phyloP scores from a whole-genome alignment of 2,329 filamentous ascomycete genomes.

The Exophiala aquamarina region DNA sequence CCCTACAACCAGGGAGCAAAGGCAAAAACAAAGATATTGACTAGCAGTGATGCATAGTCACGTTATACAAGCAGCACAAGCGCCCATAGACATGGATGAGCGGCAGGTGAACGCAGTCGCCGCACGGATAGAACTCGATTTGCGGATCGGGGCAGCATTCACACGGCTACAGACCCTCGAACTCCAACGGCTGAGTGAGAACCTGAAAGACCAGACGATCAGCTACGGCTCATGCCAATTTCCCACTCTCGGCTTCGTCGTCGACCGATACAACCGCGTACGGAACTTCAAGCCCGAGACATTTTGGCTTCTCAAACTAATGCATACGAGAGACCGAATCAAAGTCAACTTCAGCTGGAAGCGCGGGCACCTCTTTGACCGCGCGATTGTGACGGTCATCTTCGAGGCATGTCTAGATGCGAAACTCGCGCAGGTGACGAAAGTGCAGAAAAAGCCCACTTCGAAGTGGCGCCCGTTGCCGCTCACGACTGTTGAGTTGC shows the following conservation, averaged over 20 bases:
- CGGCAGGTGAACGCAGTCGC: constrained; percentile 83
- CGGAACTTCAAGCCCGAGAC: constrained; percentile 88
- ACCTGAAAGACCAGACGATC: constrained; percentile 64
- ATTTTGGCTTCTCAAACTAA: constrained; percentile 90
- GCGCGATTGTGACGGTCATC: constrained; percentile 74
- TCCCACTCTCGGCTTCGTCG: constrained; percentile 92
- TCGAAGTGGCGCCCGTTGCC: constrained; percentile 93
- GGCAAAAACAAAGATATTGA: too few relatives aligned
- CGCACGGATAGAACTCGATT: constrained; percentile 86
- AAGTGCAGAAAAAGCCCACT: constrained; percentile 86
- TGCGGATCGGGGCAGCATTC: constrained; percentile 89
- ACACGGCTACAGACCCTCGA: constrained; percentile 82
- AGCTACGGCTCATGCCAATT: constrained; percentile 97
- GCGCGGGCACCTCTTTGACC: constrained; percentile 81
- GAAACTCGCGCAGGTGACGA: constrained; percentile 74
- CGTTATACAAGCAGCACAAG: constrained; percentile 77
- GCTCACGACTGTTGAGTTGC: constrained; percentile 90
- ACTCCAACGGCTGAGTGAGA: constrained; percentile 69
- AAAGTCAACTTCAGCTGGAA: constrained; percentile 84
- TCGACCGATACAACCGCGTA: constrained; percentile 92
- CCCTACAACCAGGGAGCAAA: too few relatives aligned
- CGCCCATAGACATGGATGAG: constrained; percentile 77
- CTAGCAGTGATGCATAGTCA: constrained; percentile 67
- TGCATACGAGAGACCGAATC: constrained; percentile 73
- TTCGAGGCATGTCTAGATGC: constrained; percentile 82